Percentiles rank a stretch among this genome's conserved stretches.
These are phyloP conservation scores for Annulohypoxylon nitens DNA, from an alignment of 495 filamentous ascomycete species.

Conservation along the genomic window DNA sequence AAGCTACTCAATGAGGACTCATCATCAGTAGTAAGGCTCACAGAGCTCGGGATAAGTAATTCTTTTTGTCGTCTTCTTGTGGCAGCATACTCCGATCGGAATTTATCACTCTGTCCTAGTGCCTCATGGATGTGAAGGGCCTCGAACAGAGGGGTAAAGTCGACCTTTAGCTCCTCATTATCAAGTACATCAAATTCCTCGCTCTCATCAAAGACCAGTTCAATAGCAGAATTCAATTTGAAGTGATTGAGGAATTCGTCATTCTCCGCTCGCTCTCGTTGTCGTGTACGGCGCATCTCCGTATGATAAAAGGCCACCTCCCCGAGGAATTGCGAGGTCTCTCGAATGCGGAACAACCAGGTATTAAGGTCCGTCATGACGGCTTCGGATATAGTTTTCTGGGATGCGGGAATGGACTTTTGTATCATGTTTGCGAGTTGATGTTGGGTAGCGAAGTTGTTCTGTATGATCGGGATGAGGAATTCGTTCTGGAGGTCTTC, in stretches of 20 bases:
- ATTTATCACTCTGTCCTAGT: slow-evolving; percentile 90
- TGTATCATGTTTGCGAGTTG: slow-evolving; percentile 97
- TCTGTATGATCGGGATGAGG: slow-evolving; percentile 70
- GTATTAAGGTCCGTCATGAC: slow-evolving; percentile 98
- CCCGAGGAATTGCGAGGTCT: slow-evolving; percentile 93
- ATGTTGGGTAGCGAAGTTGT: slow-evolving; percentile 89
- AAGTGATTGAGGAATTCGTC: slow-evolving; percentile 80
- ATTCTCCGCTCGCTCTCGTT: slow-evolving; percentile 81
- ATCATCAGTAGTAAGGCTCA: slow-evolving; percentile 81
- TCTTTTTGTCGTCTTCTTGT: slow-evolving; percentile 94
- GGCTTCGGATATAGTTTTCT: slow-evolving; percentile 91
- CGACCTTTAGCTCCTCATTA: slow-evolving; percentile 87
- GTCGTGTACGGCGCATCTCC: slow-evolving; percentile 83
- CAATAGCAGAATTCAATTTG: slow-evolving; percentile 95
- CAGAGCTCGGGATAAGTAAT: slow-evolving; percentile 78
- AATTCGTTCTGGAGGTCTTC: slow-evolving; percentile 98
- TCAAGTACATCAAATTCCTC: slow-evolving; percentile 95
- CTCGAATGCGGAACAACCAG: slow-evolving; percentile 96
- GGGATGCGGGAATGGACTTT: slow-evolving; percentile 91
- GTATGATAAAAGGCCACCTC: slow-evolving; percentile 98
- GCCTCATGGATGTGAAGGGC: slow-evolving; percentile 97
- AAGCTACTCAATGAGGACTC: slow-evolving; percentile 82
- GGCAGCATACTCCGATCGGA: slow-evolving; percentile 88
- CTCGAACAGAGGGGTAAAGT: slow-evolving; percentile 95
- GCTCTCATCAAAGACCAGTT: slow-evolving; percentile 92